Base-by-base conservation (phyloP, 306 rosid genomes). In the Gillenia trifoliata region DNA sequence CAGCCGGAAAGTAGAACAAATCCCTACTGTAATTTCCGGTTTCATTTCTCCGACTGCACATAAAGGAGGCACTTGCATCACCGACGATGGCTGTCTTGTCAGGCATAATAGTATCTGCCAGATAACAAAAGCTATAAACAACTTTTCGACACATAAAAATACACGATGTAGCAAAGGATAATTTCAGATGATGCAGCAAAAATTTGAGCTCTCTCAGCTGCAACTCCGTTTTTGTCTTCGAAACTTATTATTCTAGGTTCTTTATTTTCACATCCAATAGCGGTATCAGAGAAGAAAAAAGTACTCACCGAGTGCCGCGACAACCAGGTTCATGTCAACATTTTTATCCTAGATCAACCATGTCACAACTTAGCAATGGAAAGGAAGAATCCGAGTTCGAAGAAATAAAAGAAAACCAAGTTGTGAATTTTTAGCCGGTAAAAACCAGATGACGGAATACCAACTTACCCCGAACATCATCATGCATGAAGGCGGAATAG, bases 61-160 rank as follows among this genome's bases (percentile, higher is more conserved):
- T 23, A 77, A 86, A 81, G 71, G 78, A 31, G 56, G 88, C 82
- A 69, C 83, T 75, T 74, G 88, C 88, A 74, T 86, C 88, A 54
- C 94, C 94, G 40, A 85, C 89, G 36, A 91, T 81, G 75, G 86
- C 75, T 0, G 94, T 87, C 75, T 87, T 91, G 68, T 23, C 79
- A 3, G 89, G 89, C 88, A 89, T 80, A 72, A 86, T 85, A 74
- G 72, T 62, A 81, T 91, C 96, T 91, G 86, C 64, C 71, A 66
- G 54, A 25, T 57, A 57, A 26, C 3, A 13, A 13, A 36, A 55
- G 33, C 29, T 15, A n/a, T 29, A 30, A 49, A 6, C 29, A 49
- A 69, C 11, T 31, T 30, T 70, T n/a, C 15, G 3, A n/a, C 4
- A n/a, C 30, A 22, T 55, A 55, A 55, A 55, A 55, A 22, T 55